Percentiles rank a stretch among this genome's conserved stretches.
Evolutionary conservation across 768 basidiomycete genomes (phyloP).

Genomic region (Rhizopogon vulgaris): DNA sequence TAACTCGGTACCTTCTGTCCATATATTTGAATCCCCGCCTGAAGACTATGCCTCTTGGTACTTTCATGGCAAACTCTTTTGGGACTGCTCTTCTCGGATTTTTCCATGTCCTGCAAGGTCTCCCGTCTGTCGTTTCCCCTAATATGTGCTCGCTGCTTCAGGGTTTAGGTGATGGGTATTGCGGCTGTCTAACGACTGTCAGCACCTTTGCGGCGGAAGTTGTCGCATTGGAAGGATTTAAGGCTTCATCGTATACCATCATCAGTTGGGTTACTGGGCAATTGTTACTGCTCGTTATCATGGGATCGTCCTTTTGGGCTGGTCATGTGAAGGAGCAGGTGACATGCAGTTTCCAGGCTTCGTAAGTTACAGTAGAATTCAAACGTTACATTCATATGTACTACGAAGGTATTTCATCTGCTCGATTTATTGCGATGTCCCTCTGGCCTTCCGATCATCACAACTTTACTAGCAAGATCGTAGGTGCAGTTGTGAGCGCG

Average conservation of each 20-base stretch:
- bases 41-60: constrained; percentile 68
- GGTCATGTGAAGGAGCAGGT: constrained; percentile 38
- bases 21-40: constrained; percentile 60
- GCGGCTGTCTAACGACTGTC: constrained; percentile 91
- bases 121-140: constrained; percentile 31
- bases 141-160: constrained; percentile 68
- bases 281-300: constrained; percentile 59
- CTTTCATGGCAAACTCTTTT: constrained; percentile 65
- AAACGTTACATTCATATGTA: constrained; percentile 2
- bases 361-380: background rate
- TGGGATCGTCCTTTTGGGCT: constrained; percentile 61
- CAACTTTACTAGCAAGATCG: background rate
- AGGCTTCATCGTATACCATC: constrained; percentile 61
- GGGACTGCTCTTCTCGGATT: constrained; percentile 81
- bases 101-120: constrained; percentile 65
- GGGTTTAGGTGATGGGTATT: constrained; percentile 87
- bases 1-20: constrained; percentile 78
- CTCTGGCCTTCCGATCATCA: background rate
- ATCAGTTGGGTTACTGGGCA: constrained; percentile 70
- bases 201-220: constrained; percentile 89
- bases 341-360: constrained; percentile 41
- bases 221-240: constrained; percentile 45
- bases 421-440: background rate
- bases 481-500: background rate
- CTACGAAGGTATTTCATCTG: constrained; percentile 1